Percentiles rank a stretch among this genome's conserved stretches.
Evolutionary conservation across 2,329 filamentous ascomycete genomes (phyloP).

Genomic region (Knoxdaviesia capensis): DNA sequence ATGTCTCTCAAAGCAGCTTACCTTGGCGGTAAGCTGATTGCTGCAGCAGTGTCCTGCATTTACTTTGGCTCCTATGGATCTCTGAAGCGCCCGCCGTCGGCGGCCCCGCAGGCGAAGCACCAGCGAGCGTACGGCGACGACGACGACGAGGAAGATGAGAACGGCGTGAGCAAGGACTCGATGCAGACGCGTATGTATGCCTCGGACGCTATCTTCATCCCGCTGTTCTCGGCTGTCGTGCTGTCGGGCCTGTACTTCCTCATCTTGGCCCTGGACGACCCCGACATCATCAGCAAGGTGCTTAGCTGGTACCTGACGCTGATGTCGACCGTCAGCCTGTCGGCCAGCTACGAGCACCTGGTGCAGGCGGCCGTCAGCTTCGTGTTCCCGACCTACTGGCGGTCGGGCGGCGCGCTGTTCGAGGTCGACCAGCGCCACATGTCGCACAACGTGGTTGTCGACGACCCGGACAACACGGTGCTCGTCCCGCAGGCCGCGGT

Average conservation of each 20-base stretch:
- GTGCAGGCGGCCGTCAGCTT: constrained; percentile 45
- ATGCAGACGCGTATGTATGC: constrained; percentile 22
- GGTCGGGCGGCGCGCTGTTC: constrained; percentile 20
- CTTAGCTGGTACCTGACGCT: constrained; percentile 67
- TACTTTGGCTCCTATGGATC: constrained; percentile 73
- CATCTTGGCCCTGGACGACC: constrained; percentile 74
- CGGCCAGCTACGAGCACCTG: constrained; percentile 52
- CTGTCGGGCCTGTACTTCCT: constrained; percentile 67
- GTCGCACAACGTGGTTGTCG: constrained; percentile 17
- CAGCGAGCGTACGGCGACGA: background rate
- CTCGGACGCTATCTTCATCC: constrained; percentile 69
- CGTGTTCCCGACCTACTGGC: constrained; percentile 56
- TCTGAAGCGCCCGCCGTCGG: constrained; percentile 64
- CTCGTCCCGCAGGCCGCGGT: constrained; percentile 8
- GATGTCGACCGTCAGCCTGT: constrained; percentile 59
- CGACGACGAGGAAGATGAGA: constrained; percentile 26
- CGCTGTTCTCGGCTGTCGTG: constrained; percentile 51
- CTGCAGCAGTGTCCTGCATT: constrained; percentile 63
- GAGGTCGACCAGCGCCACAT: constrained; percentile 18
- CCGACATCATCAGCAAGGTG: constrained; percentile 61
- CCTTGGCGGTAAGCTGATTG: constrained; percentile 18
- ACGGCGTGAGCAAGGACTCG: constrained; percentile 27
- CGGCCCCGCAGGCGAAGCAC: constrained; percentile 31
- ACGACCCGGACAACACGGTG: constrained; percentile 12
- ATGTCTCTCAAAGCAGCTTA: too few relatives aligned